Conservation (phyloP, 2,329 filamentous ascomycete genomes). For the Aspergillus sp. region DNA sequence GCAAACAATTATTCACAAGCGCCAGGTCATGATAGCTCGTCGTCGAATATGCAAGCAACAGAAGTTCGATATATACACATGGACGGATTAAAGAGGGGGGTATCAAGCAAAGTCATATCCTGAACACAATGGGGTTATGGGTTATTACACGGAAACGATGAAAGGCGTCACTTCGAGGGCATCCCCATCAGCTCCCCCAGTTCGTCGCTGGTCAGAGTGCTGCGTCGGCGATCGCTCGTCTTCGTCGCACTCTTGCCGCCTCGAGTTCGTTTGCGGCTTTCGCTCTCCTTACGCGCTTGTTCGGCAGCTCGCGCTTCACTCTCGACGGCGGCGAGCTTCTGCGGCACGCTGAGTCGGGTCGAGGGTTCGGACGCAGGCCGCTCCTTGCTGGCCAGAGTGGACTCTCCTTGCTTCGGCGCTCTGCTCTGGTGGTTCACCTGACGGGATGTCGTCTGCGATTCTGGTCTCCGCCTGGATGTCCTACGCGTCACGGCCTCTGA, state of each 20-base stretch:
- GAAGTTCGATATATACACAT: conserved; percentile 7
- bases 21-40: conserved; percentile 17
- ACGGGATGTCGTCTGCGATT: conserved; percentile 28
- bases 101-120: conserved; percentile 12
- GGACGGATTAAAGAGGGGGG: conserved; percentile 1
- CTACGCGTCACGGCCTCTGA: conserved; percentile 30
- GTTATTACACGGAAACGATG: not conserved
- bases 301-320: conserved; percentile 43
- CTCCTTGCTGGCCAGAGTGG: conserved; percentile 5
- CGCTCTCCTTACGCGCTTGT: conserved; percentile 31
- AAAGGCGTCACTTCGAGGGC: conserved; percentile 11
- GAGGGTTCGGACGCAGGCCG: conserved; percentile 14
- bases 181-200: conserved; percentile 42
- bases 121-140: not conserved
- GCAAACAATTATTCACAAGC: conserved; percentile 10
- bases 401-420: not conserved
- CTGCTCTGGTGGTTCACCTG: not conserved
- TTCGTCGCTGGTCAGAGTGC: conserved; percentile 47
- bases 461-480: conserved; percentile 25
- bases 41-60: conserved; percentile 7
- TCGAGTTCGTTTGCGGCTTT: conserved; percentile 37
- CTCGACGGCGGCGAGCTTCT: conserved; percentile 46
- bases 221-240: conserved; percentile 38
- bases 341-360: conserved; percentile 36
- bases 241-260: conserved; percentile 27